Base-by-base conservation (phyloP, 1,139 yeast species). In the Casaregolazyma suthepensis region DNA sequence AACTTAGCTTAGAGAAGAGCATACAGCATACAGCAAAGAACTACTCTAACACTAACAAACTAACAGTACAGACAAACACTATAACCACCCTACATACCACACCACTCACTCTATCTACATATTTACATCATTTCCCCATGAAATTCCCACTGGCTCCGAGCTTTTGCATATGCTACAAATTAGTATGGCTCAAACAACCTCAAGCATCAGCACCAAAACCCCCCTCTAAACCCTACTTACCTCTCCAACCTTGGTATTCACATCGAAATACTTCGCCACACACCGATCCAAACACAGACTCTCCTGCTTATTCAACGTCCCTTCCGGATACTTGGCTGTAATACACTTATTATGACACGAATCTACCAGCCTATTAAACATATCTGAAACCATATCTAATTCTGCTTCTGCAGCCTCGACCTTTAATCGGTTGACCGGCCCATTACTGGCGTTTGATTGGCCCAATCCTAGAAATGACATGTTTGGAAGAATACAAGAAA, bases 231-330 rank as follows among this genome's bases (percentile, higher is more conserved):
- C 15, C 31, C 17, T 18, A 64, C 68, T 59, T 52, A 65, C 69
- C 69, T 91, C 98, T 62, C 98, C 98, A 60, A 94, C 96, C 75
- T 90, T 87, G 61, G 89, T 94, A 71, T 93, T 93, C 62, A 96
- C 90, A 66, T 90, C 97, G 65, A 94, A 94, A 74, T 93, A 93
- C 74, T 93, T 93, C 65, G 96, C 82, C 59, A 93, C 99, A 76
- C 99, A 93, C 78, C 99, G 85, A 75, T 93, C 99, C 63, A 94
- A 79, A 72, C 99, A 93, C 55, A 88, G 78, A 48, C 93, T 82
- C 74, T 93, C 99, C 66, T 79, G 83, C 76, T 88, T 89, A 74
- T 79, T 80, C 61, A 93, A 77, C 37, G 86, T 94, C 54, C 93
- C 87, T 56, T 88, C 94, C 56, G 71, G 67, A 75, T 91, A 91